Base-by-base conservation (phyloP, 768 basidiomycete genomes). In the Podaxis pistillaris region DNA sequence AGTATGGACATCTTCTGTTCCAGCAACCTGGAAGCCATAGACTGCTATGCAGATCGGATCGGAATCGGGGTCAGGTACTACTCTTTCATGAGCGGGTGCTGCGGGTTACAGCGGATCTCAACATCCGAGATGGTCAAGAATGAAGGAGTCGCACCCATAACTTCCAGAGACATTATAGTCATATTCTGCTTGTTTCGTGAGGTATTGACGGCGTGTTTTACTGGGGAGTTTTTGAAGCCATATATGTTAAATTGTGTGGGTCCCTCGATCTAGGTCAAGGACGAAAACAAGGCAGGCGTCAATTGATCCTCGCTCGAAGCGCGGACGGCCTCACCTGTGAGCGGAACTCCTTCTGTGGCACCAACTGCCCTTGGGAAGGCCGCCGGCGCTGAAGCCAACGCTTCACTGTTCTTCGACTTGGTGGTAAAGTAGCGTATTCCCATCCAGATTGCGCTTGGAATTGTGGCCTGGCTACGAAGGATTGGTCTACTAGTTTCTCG, bases 381-480 rank as follows among this genome's bases (percentile, higher is more conserved):
- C 68, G 56, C 69, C 68, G 65, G 12, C 52, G 17, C 78, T 69
- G 28, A 70, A 68, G 12, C 70, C 70, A 51, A 93, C 70, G 85
- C 89, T 92, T 49, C 71, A 73, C 49, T 78, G 80, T 79, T 69
- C 86, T 78, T 66, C 74, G 79, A 24, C 82, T 85, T 0, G 93
- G 93, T 0, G 95, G 91, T 60, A 71, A 70, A 56, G 83, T 78
- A 0, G 86, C 88, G 74, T 88, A 96, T 68, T 95, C 93, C 94
- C 93, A 96, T 4, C 91, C 91, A 26, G 76, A 73, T 3, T 65
- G 59, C 37, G 70, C 65, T 58, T 77, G 63, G 9, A 77, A 58
- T 7, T 56, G 58, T 12, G 50, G 47, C 2, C 28, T 24, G 6
- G 40, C 30, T 3, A 37, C 12, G 40, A n/a, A 19, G 15, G 38